Base-by-base conservation (phyloP, 371 early-diverging fungal genomes). In the Zychaea mexicana region DNA sequence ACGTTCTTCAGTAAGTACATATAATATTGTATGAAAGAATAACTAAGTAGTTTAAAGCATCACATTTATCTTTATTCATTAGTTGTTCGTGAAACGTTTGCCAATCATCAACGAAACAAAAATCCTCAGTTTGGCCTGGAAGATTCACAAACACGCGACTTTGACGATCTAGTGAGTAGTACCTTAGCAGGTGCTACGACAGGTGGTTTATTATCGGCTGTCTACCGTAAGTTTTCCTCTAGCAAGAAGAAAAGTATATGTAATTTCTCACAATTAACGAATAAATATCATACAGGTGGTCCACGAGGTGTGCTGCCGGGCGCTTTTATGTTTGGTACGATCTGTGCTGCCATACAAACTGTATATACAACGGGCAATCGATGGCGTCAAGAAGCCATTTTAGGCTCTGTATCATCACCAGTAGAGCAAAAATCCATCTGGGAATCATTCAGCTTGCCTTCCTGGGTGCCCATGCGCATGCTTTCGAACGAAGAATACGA, bases 81-180 rank as follows among this genome's bases (percentile, higher is more conserved):
- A 74, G 78, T 72, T 65, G 64, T 83, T 46, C 74, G 87, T 15
- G 85, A 87, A 42, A 73, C 87, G 5, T 83, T 84, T 55, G 78
- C 83, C 28, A 69, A 73, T 10, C 80, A 79, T 56, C 85, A 87
- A 62, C 73, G 80, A 28, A 73, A 68, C 61, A 77, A 87, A 62
- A 85, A 87, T 64, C 73, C 82, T 13, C 70, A 73, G n/a, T 87
- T 71, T 66, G 84, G 85, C 36, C 65, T 84, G 26, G 84, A 84
- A 49, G 82, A 83, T 58, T 85, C 85, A 15, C 76, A 85, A 65
- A 87, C 85, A 5, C 70, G 76, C 59, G 84, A 84, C 28, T 64
- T 78, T 38, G 87, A 87, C 73, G 79, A 79, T 24, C 65, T 85
- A 21, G 71, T 83, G 38, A 85, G 85, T 30, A 87, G 87, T 65